These are phyloP conservation scores for Populus nigra DNA, from an alignment of 345 rosid species.

Conservation along the genomic window DNA sequence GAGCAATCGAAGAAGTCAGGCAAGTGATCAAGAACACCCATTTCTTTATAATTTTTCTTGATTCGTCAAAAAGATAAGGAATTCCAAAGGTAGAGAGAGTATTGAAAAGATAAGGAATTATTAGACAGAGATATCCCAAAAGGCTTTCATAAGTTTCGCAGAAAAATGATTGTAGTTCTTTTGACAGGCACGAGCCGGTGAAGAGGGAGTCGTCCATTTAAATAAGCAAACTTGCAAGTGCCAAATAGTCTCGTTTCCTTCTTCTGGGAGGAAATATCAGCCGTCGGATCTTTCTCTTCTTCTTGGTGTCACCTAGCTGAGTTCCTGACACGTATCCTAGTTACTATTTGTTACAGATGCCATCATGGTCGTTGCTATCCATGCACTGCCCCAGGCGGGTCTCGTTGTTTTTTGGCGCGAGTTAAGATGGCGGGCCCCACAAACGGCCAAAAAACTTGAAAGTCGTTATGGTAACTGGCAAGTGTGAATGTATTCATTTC, in stretches of 20 bases:
- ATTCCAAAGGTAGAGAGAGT: background rate
- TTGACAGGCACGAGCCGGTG: background rate
- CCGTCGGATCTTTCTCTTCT: background rate
- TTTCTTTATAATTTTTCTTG: background rate
- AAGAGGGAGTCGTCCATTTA: background rate
- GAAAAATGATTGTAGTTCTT: background rate
- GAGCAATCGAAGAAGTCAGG: slow-evolving; percentile 80
- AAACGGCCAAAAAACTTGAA: background rate
- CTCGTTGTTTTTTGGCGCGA: background rate
- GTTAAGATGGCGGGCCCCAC: background rate
- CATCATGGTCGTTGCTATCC: background rate
- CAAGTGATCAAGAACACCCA: slow-evolving; percentile 92
- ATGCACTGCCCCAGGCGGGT: background rate
- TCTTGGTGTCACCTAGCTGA: background rate
- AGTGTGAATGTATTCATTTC: background rate
- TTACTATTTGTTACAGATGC: background rate
- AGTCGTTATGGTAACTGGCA: background rate
- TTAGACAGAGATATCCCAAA: background rate
- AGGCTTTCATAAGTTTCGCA: too few relatives aligned
- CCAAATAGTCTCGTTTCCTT: background rate
- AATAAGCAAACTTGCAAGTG: background rate
- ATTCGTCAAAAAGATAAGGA: background rate
- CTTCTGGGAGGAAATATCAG: background rate
- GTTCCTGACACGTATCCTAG: background rate
- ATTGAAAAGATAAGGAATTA: background rate